Conservation (phyloP, 2,329 filamentous ascomycete genomes). For the Colletotrichum tanaceti region DNA sequence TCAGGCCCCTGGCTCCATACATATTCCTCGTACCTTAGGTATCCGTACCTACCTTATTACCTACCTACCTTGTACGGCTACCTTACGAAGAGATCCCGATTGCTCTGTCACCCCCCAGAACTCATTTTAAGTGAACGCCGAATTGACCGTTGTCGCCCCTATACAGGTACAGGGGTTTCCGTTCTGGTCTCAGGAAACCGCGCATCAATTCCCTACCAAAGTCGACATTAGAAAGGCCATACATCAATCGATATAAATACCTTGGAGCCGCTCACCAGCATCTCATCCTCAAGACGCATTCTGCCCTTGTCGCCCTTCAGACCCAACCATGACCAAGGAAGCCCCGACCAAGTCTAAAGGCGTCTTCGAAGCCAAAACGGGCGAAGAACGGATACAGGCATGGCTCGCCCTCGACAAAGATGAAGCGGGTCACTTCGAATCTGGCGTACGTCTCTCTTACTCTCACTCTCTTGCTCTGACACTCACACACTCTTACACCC, state of each 20-base stretch:
- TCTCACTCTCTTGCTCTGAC: not conserved
- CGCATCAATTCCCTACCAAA: not conserved
- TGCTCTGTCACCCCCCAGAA: not conserved
- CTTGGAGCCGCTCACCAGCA: not conserved
- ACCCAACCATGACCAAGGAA: not conserved
- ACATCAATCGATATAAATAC: not conserved
- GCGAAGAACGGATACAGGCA: conserved; percentile 47
- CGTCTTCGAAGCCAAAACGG: conserved; percentile 33
- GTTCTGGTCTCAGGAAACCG: not conserved
- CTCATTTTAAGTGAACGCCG: not conserved
- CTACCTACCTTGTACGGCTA: too few species aligned
- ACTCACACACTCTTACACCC: not conserved
- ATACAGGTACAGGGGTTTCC: not conserved
- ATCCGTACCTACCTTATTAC: too few species aligned
- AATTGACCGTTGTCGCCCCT: not conserved
- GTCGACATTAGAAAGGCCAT: not conserved
- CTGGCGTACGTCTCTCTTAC: conserved; percentile 46
- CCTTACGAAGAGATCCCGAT: too few species aligned
- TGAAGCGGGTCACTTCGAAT: conserved; percentile 46
- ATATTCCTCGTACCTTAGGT: too few species aligned
- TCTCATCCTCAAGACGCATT: not conserved
- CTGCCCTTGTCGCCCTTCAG: not conserved
- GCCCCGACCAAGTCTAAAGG: conserved; percentile 1
- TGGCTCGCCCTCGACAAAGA: conserved; percentile 49
- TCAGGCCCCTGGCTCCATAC: not conserved